phyloP scores from a whole-genome alignment of 306 rosid species.

The Cicer yamashitae region DNA sequence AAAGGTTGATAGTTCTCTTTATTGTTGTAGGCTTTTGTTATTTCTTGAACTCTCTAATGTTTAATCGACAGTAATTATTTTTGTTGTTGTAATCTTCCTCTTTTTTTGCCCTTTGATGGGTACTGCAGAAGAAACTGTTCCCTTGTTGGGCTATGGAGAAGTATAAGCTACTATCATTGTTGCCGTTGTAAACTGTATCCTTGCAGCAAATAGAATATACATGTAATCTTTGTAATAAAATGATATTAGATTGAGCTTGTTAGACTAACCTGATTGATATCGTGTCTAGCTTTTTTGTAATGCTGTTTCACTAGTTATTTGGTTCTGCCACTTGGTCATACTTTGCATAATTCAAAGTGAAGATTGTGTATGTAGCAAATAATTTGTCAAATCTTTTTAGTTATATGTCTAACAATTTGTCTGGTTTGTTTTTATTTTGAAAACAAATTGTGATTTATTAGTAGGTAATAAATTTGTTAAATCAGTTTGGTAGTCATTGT shows the following conservation, averaged over 20 bases:
- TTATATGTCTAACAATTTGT: background rate
- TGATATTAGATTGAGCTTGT: conserved; percentile 36
- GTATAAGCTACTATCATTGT: conserved; percentile 21
- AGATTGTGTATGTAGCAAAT: background rate
- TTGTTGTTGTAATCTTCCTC: conserved; percentile 20
- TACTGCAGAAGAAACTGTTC: conserved; percentile 47
- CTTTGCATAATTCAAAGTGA: conserved; percentile 17
- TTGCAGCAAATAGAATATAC: conserved; percentile 39
- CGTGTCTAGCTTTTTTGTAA: background rate
- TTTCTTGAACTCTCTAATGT: conserved; percentile 12
- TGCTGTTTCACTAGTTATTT: conserved; percentile 28
- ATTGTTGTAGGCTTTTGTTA: conserved; percentile 45
- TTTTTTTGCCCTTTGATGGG: conserved; percentile 13
- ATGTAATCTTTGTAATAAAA: conserved; percentile 22
- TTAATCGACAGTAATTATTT: conserved; percentile 3
- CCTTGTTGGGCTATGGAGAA: conserved; percentile 38
- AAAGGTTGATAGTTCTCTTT: conserved; percentile 36
- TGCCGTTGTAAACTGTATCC: conserved; percentile 40
- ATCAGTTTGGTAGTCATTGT: no score
- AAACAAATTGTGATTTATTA: no score
- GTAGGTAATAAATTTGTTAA: no score
- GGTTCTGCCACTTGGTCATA: conserved; percentile 28
- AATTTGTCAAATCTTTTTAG: background rate
- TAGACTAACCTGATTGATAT: conserved; percentile 34
- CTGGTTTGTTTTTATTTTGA: no score